phyloP scores from a whole-genome alignment of 768 basidiomycete species.

The Podaxis sp. region DNA sequence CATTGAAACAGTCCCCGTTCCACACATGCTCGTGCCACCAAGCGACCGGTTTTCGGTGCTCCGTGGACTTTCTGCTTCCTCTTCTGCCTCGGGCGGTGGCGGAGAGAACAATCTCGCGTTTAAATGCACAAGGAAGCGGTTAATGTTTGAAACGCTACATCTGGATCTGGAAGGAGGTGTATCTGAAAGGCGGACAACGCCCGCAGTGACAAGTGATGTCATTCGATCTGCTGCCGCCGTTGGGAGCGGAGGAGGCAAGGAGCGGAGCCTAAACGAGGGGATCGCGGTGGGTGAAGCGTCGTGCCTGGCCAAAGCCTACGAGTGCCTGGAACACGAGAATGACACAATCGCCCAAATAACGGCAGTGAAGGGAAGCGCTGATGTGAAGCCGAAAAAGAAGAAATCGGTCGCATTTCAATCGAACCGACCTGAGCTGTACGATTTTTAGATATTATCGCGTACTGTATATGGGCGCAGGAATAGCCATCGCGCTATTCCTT shows the following conservation, averaged over 20 bases:
- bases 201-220: slow-evolving; percentile 16
- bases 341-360: not conserved
- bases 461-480: not conserved
- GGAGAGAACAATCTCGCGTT: slow-evolving; percentile 97
- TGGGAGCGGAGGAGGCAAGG: slow-evolving; percentile 22
- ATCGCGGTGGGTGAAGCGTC: slow-evolving; percentile 20
- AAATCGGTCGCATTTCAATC: slow-evolving; percentile 70
- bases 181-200: slow-evolving; percentile 64
- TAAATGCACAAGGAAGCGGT: slow-evolving; percentile 81
- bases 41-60: slow-evolving; percentile 82
- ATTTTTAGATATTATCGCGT: slow-evolving; percentile 11
- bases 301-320: slow-evolving; percentile 23
- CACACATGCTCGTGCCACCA: slow-evolving; percentile 67
- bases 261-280: slow-evolving; percentile 28
- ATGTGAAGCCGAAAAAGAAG: slow-evolving; percentile 21
- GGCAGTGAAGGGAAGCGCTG: not conserved
- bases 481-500: not conserved
- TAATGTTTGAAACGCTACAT: slow-evolving; percentile 90
- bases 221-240: slow-evolving; percentile 8
- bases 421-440: slow-evolving; percentile 68
- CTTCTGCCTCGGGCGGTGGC: slow-evolving; percentile 49
- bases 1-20: slow-evolving; percentile 71
- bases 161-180: slow-evolving; percentile 85
- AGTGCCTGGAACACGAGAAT: not conserved
- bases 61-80: slow-evolving; percentile 67